Percentiles rank a stretch among this genome's conserved stretches.
These are phyloP conservation scores for Meyerozyma carpophila DNA, from an alignment of 1,139 yeast genomes.

Conservation along the genomic window DNA sequence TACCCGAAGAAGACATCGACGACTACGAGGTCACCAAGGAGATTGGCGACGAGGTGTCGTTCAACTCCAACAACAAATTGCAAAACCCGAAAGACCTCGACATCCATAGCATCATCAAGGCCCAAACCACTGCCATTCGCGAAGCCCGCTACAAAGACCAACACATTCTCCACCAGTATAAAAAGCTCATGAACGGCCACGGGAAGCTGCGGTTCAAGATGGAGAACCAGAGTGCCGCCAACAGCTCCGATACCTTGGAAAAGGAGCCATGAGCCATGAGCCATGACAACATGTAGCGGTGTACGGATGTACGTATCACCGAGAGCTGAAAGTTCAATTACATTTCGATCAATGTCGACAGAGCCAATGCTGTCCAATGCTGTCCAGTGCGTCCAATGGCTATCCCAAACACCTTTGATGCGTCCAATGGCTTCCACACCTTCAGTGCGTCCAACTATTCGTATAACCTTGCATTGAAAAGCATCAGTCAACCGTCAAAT, in stretches of 20 bases:
- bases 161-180: conserved; percentile 29
- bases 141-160: conserved; percentile 33
- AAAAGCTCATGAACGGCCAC: conserved; percentile 12
- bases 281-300: not conserved
- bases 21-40: conserved; percentile 36
- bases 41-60: conserved; percentile 36
- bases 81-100: conserved; percentile 37
- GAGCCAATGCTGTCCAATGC: no score
- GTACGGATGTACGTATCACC: not conserved
- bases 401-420: no score
- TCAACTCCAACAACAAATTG: conserved; percentile 33
- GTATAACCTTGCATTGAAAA: no score
- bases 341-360: no score
- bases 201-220: conserved; percentile 14
- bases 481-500: no score
- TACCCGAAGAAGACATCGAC: conserved; percentile 38
- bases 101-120: conserved; percentile 35
- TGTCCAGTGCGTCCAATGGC: no score
- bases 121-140: conserved; percentile 41
- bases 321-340: not conserved
- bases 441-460: no score
- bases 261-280: not conserved
- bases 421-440: no score
- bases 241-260: conserved; percentile 14
- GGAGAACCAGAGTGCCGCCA: conserved; percentile 27